A percentile compares a stretch with the other conserved stretches of the same genome.
Evolutionary conservation across 2,329 filamentous ascomycete genomes (phyloP).

Genomic region (Arthrobotrys sinensis): DNA sequence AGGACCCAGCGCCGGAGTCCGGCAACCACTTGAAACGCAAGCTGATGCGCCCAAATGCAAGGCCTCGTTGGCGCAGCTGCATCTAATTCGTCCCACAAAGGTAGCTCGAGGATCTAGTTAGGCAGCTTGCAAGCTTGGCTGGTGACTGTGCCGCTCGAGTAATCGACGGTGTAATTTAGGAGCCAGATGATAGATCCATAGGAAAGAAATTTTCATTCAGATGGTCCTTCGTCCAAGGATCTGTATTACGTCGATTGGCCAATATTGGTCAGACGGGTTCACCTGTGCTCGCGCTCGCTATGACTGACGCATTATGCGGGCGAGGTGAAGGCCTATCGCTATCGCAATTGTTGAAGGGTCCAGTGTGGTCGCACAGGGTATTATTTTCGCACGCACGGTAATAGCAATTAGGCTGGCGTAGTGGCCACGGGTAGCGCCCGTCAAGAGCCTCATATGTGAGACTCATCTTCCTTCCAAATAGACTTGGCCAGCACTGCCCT

Average conservation of each 20-base stretch:
- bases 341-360: conserved; percentile 13
- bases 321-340: conserved; percentile 33
- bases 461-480: conserved; percentile 35
- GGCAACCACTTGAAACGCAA: conserved; percentile 57
- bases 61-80: conserved; percentile 53
- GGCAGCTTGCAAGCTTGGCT: neutral
- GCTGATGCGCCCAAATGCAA: conserved; percentile 51
- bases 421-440: neutral
- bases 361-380: conserved; percentile 39
- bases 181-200: neutral
- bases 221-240: conserved; percentile 7
- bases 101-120: conserved; percentile 38
- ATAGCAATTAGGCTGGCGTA: conserved; percentile 1
- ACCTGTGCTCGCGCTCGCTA: neutral
- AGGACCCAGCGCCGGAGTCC: conserved; percentile 53
- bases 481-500: conserved; percentile 12
- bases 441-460: conserved; percentile 39
- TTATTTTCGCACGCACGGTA: neutral
- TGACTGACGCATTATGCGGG: conserved; percentile 1
- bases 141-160: conserved; percentile 7
- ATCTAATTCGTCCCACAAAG: conserved; percentile 5
- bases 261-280: conserved; percentile 16
- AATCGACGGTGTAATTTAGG: neutral
- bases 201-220: neutral
- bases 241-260: neutral